Evolutionary conservation across 371 early-diverging fungal genomes (phyloP).

Genomic region (Rhizomucor pusillus): DNA sequence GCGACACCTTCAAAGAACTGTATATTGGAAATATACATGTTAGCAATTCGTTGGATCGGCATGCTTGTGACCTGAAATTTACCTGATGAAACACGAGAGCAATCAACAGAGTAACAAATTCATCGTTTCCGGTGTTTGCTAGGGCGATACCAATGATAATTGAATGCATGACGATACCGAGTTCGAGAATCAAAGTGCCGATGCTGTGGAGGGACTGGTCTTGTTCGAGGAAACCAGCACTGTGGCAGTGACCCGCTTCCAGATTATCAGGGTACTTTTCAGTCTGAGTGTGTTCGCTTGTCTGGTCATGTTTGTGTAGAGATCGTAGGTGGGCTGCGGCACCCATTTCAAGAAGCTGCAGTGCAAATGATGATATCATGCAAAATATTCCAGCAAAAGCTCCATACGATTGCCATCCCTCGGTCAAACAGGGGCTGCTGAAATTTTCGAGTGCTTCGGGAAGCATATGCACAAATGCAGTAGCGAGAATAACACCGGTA

Average conservation of each 20-base stretch:
- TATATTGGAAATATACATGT: constrained; percentile 2
- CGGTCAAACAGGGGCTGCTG: constrained; percentile 36
- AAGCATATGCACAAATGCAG: constrained; percentile 49
- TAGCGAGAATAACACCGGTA: constrained; percentile 63
- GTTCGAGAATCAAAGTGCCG: constrained; percentile 71
- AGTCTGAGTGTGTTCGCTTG: constrained; percentile 9
- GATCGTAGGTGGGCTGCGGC: constrained; percentile 9
- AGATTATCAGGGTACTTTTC: constrained; percentile 1
- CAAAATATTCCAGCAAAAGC: constrained; percentile 47
- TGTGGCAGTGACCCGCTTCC: constrained; percentile 46
- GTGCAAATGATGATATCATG: constrained; percentile 42
- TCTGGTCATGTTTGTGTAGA: neutral
- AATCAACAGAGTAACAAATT: constrained; percentile 68
- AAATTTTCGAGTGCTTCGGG: constrained; percentile 41
- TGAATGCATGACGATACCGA: constrained; percentile 85
- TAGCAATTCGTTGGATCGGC: too few relatives aligned
- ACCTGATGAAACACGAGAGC: constrained; percentile 89
- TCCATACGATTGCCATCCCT: constrained; percentile 32
- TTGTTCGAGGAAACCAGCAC: constrained; percentile 43
- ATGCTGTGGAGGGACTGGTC: constrained; percentile 30
- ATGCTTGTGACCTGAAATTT: constrained; percentile 5
- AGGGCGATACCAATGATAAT: constrained; percentile 84
- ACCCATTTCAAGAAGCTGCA: constrained; percentile 39
- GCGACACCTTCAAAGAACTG: constrained; percentile 70
- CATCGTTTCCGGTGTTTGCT: constrained; percentile 62